These are phyloP conservation scores for Anethum foeniculum DNA, from an alignment of 140 eudicot genomes.

Conservation along the genomic window DNA sequence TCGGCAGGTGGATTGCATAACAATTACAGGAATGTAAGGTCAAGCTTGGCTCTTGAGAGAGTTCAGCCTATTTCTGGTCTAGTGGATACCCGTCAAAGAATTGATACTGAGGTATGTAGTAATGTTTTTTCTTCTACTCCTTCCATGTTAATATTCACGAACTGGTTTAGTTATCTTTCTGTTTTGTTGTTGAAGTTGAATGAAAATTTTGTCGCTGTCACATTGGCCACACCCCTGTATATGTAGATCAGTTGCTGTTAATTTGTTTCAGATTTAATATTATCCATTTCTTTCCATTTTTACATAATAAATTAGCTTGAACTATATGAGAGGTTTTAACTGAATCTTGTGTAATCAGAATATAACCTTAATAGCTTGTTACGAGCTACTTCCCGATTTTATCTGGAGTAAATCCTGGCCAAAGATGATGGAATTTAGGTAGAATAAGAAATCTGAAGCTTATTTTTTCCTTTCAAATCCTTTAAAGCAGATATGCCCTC, in stretches of 20 bases:
- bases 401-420: neutral
- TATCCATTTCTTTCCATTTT: neutral
- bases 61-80: slow-evolving; percentile 24
- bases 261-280: neutral
- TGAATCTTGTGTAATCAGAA: neutral
- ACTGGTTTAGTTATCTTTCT: neutral
- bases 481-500: neutral
- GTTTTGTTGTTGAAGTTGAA: neutral
- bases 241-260: neutral
- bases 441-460: neutral
- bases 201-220: neutral
- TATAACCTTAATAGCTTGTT: neutral
- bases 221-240: neutral
- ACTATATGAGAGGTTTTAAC: neutral
- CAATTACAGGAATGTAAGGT: slow-evolving; percentile 44
- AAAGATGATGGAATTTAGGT: neutral
- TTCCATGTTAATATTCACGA: neutral
- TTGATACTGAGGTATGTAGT: slow-evolving; percentile 36
- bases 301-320: neutral
- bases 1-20: slow-evolving; percentile 38
- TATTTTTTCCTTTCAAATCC: neutral
- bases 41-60: slow-evolving; percentile 33
- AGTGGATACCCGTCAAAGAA: slow-evolving; percentile 31
- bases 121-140: neutral
- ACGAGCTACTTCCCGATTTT: neutral